phyloP scores from a whole-genome alignment of 805 yeast species.

The Candida boleticola region DNA sequence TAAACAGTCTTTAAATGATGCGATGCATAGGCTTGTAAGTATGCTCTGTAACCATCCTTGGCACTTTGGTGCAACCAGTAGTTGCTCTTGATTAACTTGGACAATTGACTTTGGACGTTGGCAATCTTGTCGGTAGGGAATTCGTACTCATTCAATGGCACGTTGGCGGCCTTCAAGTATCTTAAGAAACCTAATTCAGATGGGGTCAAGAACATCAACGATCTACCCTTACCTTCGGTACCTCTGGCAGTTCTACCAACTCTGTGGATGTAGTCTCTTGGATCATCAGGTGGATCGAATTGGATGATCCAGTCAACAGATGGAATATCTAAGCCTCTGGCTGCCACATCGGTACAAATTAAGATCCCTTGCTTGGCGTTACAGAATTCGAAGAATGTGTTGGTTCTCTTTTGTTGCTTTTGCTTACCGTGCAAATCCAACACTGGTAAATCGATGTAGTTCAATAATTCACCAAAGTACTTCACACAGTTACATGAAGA shows the following conservation, averaged over 20 bases:
- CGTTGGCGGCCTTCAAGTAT: slow-evolving; percentile 94
- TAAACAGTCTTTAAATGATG: slow-evolving; percentile 96
- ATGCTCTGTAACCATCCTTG: slow-evolving; percentile 95
- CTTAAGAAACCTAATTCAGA: slow-evolving; percentile 91
- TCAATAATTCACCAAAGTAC: slow-evolving; percentile 90
- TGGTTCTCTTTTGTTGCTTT: slow-evolving; percentile 97
- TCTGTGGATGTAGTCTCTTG: slow-evolving; percentile 97
- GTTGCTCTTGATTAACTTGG: slow-evolving; percentile 85
- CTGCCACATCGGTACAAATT: slow-evolving; percentile 97
- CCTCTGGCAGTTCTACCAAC: slow-evolving; percentile 99
- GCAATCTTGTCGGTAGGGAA: slow-evolving; percentile 94
- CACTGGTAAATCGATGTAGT: slow-evolving; percentile 96
- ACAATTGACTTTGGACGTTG: slow-evolving; percentile 91
- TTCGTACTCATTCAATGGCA: slow-evolving; percentile 95
- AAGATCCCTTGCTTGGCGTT: slow-evolving; percentile 93
- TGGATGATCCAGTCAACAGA: slow-evolving; percentile 99
- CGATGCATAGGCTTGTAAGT: slow-evolving; percentile 95
- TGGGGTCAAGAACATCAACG: slow-evolving; percentile 93
- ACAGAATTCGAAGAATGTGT: slow-evolving; percentile 96
- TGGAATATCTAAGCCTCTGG: slow-evolving; percentile 98
- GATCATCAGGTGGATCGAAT: slow-evolving; percentile 99
- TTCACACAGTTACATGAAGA: slow-evolving; percentile 97
- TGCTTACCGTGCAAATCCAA: slow-evolving; percentile 96
- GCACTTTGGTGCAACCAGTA: slow-evolving; percentile 95
- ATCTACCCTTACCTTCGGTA: slow-evolving; percentile 82